Conservation (phyloP, 208 protist genomes). For the Leishmania braziliensis region DNA sequence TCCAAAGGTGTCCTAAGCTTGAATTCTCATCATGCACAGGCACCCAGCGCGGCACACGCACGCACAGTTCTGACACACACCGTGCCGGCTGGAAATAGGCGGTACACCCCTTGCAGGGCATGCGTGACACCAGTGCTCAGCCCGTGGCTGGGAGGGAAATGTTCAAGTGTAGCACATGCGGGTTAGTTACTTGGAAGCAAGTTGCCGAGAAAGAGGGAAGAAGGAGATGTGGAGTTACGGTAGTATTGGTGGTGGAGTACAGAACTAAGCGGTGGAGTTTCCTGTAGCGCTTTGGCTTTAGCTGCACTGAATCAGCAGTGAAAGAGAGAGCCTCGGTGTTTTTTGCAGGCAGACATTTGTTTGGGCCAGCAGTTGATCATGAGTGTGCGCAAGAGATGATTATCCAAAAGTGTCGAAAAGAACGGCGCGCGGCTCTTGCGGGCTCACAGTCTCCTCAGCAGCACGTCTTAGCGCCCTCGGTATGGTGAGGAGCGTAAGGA, state of each 20-base stretch:
- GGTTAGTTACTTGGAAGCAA: neutral
- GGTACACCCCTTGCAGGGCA: constrained; percentile 7
- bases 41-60: neutral
- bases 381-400: neutral
- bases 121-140: constrained; percentile 5
- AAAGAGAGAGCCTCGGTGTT: neutral
- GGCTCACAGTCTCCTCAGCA: neutral
- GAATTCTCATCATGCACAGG: constrained; percentile 26
- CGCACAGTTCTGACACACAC: neutral
- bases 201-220: neutral
- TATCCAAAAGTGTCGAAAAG: neutral
- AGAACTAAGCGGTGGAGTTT: neutral
- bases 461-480: neutral
- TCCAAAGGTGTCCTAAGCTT: constrained; percentile 60
- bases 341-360: too few relatives aligned
- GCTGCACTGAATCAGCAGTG: neutral
- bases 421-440: neutral
- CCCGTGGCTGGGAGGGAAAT: neutral
- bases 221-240: neutral
- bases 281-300: too few relatives aligned
- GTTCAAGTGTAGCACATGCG: neutral
- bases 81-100: constrained; percentile 25
- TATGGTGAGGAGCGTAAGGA: neutral
- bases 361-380: neutral
- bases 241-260: neutral